Conservation (phyloP, 345 rosid species). For the Dipteronia dyeriana region DNA sequence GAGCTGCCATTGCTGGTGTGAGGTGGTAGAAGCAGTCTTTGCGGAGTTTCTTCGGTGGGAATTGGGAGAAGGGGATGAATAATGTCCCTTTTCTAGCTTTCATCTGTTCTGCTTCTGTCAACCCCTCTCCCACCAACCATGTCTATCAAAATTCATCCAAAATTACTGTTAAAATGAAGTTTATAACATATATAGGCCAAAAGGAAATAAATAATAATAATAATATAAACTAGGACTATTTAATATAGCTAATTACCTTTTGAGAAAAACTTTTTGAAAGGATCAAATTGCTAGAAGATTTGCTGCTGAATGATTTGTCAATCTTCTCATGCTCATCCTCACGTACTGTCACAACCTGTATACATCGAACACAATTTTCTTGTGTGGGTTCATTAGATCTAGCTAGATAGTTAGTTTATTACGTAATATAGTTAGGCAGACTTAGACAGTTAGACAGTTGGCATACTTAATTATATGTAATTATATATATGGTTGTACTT, state of each 20-base stretch:
- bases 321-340: conserved; percentile 49
- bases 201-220: too few relatives aligned
- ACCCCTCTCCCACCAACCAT: conserved; percentile 66
- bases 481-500: neutral
- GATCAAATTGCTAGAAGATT: conserved; percentile 30
- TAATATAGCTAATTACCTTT: conserved; percentile 36
- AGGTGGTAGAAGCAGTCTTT: conserved; percentile 56
- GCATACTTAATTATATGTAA: neutral
- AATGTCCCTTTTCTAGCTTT: conserved; percentile 55
- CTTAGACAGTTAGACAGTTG: too few relatives aligned
- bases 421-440: neutral
- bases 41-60: conserved; percentile 48
- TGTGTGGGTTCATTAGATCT: too few relatives aligned
- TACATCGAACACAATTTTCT: too few relatives aligned
- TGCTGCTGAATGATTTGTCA: conserved; percentile 27
- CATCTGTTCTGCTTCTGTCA: conserved; percentile 48
- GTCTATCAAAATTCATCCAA: conserved; percentile 27
- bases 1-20: conserved; percentile 64
- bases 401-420: too few relatives aligned
- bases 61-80: conserved; percentile 67
- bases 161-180: neutral
- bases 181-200: too few relatives aligned
- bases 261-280: conserved; percentile 32
- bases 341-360: conserved; percentile 40
- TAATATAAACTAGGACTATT: too few relatives aligned